Conservation (phyloP, 106 monocot genomes). For the Dioscorea dumetorum region DNA sequence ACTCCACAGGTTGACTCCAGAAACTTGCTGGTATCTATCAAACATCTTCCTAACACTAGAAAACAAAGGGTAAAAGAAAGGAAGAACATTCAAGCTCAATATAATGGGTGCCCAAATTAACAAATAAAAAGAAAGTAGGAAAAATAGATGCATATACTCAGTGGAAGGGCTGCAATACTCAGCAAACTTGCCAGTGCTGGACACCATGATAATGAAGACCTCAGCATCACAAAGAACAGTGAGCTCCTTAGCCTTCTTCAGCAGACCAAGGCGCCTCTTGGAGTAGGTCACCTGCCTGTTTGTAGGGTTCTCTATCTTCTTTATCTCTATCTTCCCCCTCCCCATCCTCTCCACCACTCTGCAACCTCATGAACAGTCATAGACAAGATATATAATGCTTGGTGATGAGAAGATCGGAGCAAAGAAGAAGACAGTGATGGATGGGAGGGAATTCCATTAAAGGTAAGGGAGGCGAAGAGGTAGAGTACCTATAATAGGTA, state of each 20-base stretch:
- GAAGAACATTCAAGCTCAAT: neutral
- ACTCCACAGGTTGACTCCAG: conserved; percentile 67
- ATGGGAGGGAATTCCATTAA: conserved; percentile 6
- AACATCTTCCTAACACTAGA: conserved; percentile 53
- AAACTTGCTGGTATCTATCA: conserved; percentile 58
- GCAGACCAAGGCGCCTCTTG: conserved; percentile 70
- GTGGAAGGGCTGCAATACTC: conserved; percentile 84
- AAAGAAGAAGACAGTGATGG: neutral
- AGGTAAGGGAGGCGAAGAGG: conserved; percentile 12
- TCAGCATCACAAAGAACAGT: conserved; percentile 88
- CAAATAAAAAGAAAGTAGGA: neutral
- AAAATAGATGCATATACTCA: conserved; percentile 32
- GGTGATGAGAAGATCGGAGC: neutral
- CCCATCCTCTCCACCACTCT: conserved; percentile 30
- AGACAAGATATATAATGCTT: no score
- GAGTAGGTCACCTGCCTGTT: conserved; percentile 95
- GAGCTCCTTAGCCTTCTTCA: conserved; percentile 92
- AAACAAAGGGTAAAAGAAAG: neutral
- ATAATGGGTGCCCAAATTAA: neutral
- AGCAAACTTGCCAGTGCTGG: conserved; percentile 66
- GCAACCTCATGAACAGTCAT: neutral
- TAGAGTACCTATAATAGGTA: conserved; percentile 10
- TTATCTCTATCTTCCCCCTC: conserved; percentile 92
- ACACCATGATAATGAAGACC: conserved; percentile 75
- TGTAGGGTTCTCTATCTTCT: conserved; percentile 89